phyloP scores from a whole-genome alignment of 2,329 filamentous ascomycete species.

The Blastomyces emzantsi region DNA sequence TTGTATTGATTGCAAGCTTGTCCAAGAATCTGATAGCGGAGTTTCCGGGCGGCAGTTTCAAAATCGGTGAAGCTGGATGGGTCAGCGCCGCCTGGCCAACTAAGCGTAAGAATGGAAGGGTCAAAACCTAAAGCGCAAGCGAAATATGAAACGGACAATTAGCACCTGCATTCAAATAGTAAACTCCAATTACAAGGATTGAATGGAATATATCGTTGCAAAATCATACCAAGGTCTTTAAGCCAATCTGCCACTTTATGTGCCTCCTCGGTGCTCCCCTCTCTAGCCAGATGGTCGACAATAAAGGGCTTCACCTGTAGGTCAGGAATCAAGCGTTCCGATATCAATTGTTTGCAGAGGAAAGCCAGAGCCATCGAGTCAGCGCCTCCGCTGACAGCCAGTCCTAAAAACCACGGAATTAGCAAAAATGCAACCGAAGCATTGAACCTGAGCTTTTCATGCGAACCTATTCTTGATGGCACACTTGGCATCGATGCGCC shows the following conservation, averaged over 20 bases:
- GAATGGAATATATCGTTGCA: not conserved
- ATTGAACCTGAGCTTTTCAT: not conserved
- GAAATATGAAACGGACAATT: not conserved
- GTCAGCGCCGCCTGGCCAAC: constrained; percentile 42
- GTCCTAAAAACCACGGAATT: constrained; percentile 37
- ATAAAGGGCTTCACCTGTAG: constrained; percentile 46
- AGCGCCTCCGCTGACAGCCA: constrained; percentile 85
- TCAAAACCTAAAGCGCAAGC: constrained; percentile 23
- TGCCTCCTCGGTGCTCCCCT: constrained; percentile 48
- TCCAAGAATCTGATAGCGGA: constrained; percentile 66
- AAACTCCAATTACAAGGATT: not conserved
- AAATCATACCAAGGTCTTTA: constrained; percentile 33
- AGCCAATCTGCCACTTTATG: constrained; percentile 41
- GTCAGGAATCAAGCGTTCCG: constrained; percentile 15
- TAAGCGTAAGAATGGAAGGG: constrained; percentile 35
- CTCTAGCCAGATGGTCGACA: constrained; percentile 52
- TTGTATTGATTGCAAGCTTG: constrained; percentile 44
- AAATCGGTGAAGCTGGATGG: constrained; percentile 51
- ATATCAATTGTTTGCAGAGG: constrained; percentile 51
- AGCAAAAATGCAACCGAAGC: not conserved
- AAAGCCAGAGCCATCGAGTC: constrained; percentile 95
- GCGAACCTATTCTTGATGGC: constrained; percentile 2
- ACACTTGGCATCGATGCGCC: constrained; percentile 30
- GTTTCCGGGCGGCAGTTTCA: constrained; percentile 64
- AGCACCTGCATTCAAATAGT: not conserved